Base-by-base conservation (phyloP, 306 rosid species). In the Ziziphus jujuba region DNA sequence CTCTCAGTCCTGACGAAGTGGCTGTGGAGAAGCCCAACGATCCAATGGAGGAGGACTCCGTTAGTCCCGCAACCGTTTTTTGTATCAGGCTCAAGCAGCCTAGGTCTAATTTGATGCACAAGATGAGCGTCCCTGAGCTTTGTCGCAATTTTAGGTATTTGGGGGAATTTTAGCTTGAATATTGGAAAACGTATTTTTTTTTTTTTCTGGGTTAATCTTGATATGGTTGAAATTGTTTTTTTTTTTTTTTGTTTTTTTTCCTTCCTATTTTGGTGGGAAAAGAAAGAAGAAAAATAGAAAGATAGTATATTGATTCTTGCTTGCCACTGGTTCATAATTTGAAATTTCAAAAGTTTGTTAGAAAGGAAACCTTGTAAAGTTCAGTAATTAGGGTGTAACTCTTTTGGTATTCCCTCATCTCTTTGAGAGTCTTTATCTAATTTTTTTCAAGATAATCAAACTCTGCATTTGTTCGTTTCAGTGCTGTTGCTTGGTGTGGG, bases 401-500 rank as follows among this genome's bases (percentile, higher is more conserved):
- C 12, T 7, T 40, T 40, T 40, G 9, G 10, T 40, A 8, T 40
- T 40, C 3, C 45, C 45, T 40, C 9, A 40, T 40, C 10, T 9
- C 10, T 40, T 40, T 40, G 12, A 40, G 2, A 19, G 20, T 17
- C 24, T 50, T 50, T 19, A 15, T 33, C 13, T 61, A n/a, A 51
- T 66, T 22, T 20, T 3, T 35, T 20, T 50, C 6, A 47, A 38
- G 47, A 51, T 44, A 12, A 53, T 59, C 20, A 36, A 11, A 56
- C 66, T 7, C 19, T 45, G 34, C 24, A 52, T 66, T 70, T 76
- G 44, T 58, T 62, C 61, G 70, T 55, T 72, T 80, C 83, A 93
- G 97, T 78, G 91, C 90, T 24, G 97, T 90, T 72, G 83, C 98
- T 47, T 93, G 98, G 98, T 93, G 98, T 47, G 95, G 95, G 50